A percentile compares a stretch with the other conserved stretches of the same genome.
phyloP scores from a whole-genome alignment of 164 flowering plant species.

The Stephania cephalantha region DNA sequence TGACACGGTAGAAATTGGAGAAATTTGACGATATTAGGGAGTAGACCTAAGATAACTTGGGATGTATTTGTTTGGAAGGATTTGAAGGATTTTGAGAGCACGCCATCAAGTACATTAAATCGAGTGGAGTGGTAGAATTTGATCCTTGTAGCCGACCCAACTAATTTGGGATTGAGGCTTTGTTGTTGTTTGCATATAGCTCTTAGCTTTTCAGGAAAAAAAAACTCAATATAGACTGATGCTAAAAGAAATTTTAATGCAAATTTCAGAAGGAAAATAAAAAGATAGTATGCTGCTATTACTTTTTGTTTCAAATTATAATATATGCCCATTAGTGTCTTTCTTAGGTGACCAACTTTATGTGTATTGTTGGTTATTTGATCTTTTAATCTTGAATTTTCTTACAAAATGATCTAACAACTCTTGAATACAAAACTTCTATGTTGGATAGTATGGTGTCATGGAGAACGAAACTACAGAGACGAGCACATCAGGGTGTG shows the following conservation, averaged over 20 bases:
- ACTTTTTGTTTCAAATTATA: background rate
- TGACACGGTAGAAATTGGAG: no score
- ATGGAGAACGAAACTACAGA: constrained; percentile 92
- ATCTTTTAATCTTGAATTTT: constrained; percentile 15
- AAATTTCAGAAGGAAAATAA: background rate
- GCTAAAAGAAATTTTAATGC: background rate
- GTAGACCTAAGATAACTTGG: no score
- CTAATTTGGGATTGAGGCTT: no score
- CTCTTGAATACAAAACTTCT: constrained; percentile 48
- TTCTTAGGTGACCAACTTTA: background rate
- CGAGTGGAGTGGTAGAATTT: no score
- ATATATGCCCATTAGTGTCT: background rate
- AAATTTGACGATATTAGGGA: no score
- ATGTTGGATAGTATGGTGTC: constrained; percentile 81
- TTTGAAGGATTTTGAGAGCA: no score
- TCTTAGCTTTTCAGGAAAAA: no score
- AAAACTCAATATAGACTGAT: background rate
- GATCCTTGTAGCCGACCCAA: no score
- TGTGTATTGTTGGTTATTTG: background rate
- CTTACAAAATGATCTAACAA: constrained; percentile 46
- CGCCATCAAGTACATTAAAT: no score
- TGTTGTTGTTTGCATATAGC: background rate
- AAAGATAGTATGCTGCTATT: background rate
- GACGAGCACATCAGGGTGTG: constrained; percentile 99
- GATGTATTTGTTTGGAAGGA: no score